Evolutionary conservation across 108 stramenopile genomes (phyloP), one percentile per base, ranked within the genome.

Genomic region (Fistulifera pelliculosa): DNA sequence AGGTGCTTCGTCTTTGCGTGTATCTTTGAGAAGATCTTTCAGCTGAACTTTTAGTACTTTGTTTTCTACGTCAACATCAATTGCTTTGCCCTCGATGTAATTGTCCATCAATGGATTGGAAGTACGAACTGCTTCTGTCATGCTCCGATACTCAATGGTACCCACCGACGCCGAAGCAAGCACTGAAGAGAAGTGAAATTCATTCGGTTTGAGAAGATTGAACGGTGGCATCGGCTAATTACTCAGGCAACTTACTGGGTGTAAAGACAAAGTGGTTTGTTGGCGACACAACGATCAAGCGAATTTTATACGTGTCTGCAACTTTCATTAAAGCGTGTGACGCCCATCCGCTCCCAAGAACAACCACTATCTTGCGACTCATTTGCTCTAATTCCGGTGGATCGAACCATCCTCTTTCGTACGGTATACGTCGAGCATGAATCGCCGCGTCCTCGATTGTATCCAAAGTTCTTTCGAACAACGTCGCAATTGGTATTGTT

Each of bases 331-430:
- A 62, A 6, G 81, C 77, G 57, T 83, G 85, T 11, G 70, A 38
- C 14, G 80, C 94, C 94, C 94, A 95, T 27, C 94, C 93, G 10
- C 79, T 81, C 1, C 93, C 93, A 23, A 94, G 56, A 0, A 94
- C 77, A 8, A 94, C 78, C 17, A 94, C 58, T 59, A 47, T 71
- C 64, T 41, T 58, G 14, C 38, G 68, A 38, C 39, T 55, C 18
- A 47, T 62, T 66, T 27, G 26, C 11, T 17, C 16, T 11, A 45
- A 11, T 54, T 57, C 66, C 54, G 61, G 54, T 27, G 40, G 26
- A 19, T 53, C 41, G 12, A 52, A 40, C 58, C 58, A 63, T 21
- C 71, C 75, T 19, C 61, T 49, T 19, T 75, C 70, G 35, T 60
- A 70, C 42, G 69, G 64, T 19, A 73, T 65, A 4, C 78, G 69